Base-by-base conservation (phyloP, 192 early-diverging fungal species). In the Chytriomyces sp. region DNA sequence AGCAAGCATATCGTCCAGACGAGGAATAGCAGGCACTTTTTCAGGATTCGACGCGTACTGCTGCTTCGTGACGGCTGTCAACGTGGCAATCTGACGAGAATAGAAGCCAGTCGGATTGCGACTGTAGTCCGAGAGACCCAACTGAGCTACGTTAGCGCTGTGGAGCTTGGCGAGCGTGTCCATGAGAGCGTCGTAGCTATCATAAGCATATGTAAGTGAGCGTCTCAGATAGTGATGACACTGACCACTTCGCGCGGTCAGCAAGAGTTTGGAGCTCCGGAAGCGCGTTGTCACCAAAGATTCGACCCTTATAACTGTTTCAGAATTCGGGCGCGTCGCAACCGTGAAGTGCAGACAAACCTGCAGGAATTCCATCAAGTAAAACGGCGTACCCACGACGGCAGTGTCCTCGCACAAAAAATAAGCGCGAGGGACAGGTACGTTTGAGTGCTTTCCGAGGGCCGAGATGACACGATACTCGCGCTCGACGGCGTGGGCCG, bases 321-420 rank as follows among this genome's bases (percentile, higher is more conserved):
- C n/a, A n/a, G n/a, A n/a, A n/a, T n/a, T n/a, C n/a, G n/a, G n/a
- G n/a, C n/a, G n/a, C n/a, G n/a, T n/a, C n/a, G n/a, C n/a, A n/a
- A n/a, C n/a, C n/a, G n/a, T n/a, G n/a, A n/a, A n/a, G n/a, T n/a
- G n/a, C n/a, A n/a, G n/a, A n/a, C n/a, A n/a, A n/a, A n/a, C n/a
- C n/a, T n/a, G n/a, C 62, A 96, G 78, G 67, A 95, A 98, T 80
- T 98, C 90, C 96, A 98, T 98, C 37, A 93, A 89, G 82, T 96
- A 98, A 77, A 98, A 98, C 26, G 94, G 92, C 6, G 96, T 96
- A 8, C 93, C 96, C 37, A 96, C 75, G 25, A 98, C 87, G 22
- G 72, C 70, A n/a, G 58, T 52, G 75, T 98, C 93, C 73, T 96
- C 92, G 76, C 96, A 98, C 34, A 98, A 87, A 19, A 85, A 80